Base-by-base conservation (phyloP, 495 filamentous ascomycete species). In the Neurospora cerealis region DNA sequence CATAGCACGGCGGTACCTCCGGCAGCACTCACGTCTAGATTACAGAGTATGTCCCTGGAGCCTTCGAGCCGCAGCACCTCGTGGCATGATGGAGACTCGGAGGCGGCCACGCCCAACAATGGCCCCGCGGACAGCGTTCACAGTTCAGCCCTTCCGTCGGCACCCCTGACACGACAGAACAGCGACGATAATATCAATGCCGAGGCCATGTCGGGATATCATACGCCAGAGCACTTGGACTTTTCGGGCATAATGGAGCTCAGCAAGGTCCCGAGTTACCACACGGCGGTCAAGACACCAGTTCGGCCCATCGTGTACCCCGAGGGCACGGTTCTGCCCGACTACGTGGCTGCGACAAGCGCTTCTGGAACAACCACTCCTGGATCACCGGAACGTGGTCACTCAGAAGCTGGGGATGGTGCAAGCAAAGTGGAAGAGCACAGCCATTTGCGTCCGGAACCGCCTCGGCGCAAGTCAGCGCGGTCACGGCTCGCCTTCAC, bases 221-320 rank as follows among this genome's bases (percentile, higher is more conserved):
- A 72, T 41, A 76, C 75, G 21, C 89, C 91, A 21, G 88, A 89
- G 75, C 89, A 91, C 72, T 83, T 88, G 34, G 91, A 93, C 74
- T 89, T 85, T 71, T 81, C 85, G 34, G 89, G 91, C 75, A 83
- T 91, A 39, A 87, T 88, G 72, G 85, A 87, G 46, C 83, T 95
- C 24, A 91, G 87, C 76, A 91, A 90, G 70, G 92, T 96, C 9
- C 93, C 93, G 5, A 93, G 91, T 70, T 97, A 97, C 79, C 84
- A 87, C 5, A 95, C 93, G 15, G 93, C 93, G 1, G 86, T 94
- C 21, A 88, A 86, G 66, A 85, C 89, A 1, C 86, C 79, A 11
- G 75, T 87, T 11, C 82, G 89, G 19, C 85, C 86, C 38, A 73
- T 79, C n/a, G 73, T 70, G 37, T 72, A 72, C 37, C 74, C 78